phyloP scores from a whole-genome alignment of 1,284 basidiomycete genomes.

The Apiotrichum siamense region DNA sequence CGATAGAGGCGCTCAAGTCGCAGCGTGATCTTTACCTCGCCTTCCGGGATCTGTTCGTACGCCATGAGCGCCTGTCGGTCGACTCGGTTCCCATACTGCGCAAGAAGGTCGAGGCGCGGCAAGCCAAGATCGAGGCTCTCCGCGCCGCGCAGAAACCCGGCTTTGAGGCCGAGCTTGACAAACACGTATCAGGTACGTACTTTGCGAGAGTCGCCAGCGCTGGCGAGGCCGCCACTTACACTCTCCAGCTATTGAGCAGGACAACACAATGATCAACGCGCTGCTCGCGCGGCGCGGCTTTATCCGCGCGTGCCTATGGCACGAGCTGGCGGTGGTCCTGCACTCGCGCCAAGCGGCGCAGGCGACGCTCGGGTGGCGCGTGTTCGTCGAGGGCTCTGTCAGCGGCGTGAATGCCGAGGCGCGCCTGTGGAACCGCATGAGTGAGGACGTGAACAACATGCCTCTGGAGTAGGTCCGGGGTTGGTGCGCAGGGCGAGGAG shows the following conservation, averaged over 20 bases:
- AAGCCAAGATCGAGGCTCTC: constrained; percentile 66
- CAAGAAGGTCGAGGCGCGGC: constrained; percentile 70
- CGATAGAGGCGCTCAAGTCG: constrained; percentile 50
- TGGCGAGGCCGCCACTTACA: background rate
- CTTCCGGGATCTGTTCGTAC: constrained; percentile 72
- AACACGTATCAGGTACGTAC: constrained; percentile 49
- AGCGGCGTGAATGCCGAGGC: constrained; percentile 59
- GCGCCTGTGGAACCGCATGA: constrained; percentile 66
- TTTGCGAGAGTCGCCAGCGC: background rate
- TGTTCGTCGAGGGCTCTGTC: constrained; percentile 65
- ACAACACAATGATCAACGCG: constrained; percentile 53
- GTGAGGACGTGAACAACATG: constrained; percentile 67
- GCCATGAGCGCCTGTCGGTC: constrained; percentile 72
- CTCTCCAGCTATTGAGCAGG: constrained; percentile 40
- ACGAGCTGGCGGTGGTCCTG: constrained; percentile 76
- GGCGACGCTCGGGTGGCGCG: constrained; percentile 64
- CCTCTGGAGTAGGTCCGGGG: constrained; percentile 61
- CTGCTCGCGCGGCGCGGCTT: constrained; percentile 70
- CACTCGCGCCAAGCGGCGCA: constrained; percentile 81
- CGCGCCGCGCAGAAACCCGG: constrained; percentile 64
- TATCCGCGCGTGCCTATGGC: constrained; percentile 83
- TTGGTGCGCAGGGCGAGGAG: too few relatives aligned
- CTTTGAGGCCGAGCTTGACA: constrained; percentile 76
- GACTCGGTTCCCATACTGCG: constrained; percentile 79
- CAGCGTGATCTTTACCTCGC: constrained; percentile 84